Evolutionary conservation across 352 stramenopile genomes (phyloP).

Genomic region (Phytophthora tentaculata): DNA sequence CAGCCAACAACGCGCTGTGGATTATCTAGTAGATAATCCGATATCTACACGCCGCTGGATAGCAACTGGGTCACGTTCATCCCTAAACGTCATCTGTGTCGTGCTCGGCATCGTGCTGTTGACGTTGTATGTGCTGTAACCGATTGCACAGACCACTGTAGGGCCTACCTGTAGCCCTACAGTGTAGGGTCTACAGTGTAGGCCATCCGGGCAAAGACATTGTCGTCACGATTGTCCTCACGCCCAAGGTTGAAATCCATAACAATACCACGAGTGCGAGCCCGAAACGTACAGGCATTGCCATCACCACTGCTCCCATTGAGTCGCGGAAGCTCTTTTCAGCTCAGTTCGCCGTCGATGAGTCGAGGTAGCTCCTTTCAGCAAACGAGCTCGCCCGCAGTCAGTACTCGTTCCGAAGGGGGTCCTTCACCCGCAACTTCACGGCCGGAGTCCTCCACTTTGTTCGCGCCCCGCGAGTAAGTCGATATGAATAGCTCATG

Average conservation of each 20-base stretch:
- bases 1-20: constrained; percentile 56
- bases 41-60: constrained; percentile 49
- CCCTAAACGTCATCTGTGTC: constrained; percentile 48
- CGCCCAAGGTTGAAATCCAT: constrained; percentile 22
- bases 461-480: constrained; percentile 24
- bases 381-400: constrained; percentile 15
- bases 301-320: constrained; percentile 30
- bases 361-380: constrained; percentile 29
- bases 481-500: neutral
- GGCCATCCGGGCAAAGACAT: constrained; percentile 25
- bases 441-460: constrained; percentile 28
- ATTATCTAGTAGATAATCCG: too few relatives aligned
- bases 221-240: constrained; percentile 37
- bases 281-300: constrained; percentile 31
- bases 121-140: constrained; percentile 53
- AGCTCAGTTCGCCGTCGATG: constrained; percentile 20
- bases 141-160: too few relatives aligned
- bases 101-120: constrained; percentile 44
- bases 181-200: too few relatives aligned
- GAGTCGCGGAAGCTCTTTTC: constrained; percentile 34
- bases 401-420: constrained; percentile 18
- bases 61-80: constrained; percentile 62
- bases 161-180: too few relatives aligned
- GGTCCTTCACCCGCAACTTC: constrained; percentile 14
- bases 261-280: constrained; percentile 29